Evolutionary conservation across 352 stramenopile genomes (phyloP), one percentile per base, ranked within the genome.

Genomic region (Elongisporangium senticosum): DNA sequence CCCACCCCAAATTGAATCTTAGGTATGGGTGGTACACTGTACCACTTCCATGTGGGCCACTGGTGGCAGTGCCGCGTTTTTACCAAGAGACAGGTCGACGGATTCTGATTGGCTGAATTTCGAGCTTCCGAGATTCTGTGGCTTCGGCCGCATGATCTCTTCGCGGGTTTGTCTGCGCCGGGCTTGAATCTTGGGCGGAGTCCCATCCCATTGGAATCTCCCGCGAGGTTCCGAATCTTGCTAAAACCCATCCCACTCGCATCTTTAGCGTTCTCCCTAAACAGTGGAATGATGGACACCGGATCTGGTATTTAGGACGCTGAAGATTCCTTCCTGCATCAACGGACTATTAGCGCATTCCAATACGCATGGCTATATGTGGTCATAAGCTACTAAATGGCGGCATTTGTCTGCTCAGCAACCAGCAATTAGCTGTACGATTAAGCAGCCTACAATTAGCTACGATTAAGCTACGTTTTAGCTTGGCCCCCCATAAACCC

Each of bases 101-200:
- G 13, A 1, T 53, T 53, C 15, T 53, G 49, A 53, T 53, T 53
- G 49, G 49, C 49, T 53, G 49, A 53, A 53, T 53, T 6, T 53
- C 1, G 7, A 22, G 49, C 49, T 26, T 43, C 33, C 33, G 33
- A 43, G 33, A 43, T 43, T 43, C 33, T 43, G 33, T 43, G 33
- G 33, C 33, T 43, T 43, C 33, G 33, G 33, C 33, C 33, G 33
- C 33, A 17, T 17, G 33, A 43, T 2, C 33, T 43, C 5, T 26
- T 7, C 33, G 33, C 33, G 33, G 33, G 33, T 43, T 43, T 43
- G 11, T 14, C 11, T 43, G 33, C 33, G 33, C 33, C 33, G 33
- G 33, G 33, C 33, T 43, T 43, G 33, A 43, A 43, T 43, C 33
- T 43, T 4, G 33, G 33, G 33, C 33, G 4, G 11, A 10, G 33